Evolutionary conservation across 805 yeast genomes (phyloP).

Genomic region (Saturnispora kantuleensis): DNA sequence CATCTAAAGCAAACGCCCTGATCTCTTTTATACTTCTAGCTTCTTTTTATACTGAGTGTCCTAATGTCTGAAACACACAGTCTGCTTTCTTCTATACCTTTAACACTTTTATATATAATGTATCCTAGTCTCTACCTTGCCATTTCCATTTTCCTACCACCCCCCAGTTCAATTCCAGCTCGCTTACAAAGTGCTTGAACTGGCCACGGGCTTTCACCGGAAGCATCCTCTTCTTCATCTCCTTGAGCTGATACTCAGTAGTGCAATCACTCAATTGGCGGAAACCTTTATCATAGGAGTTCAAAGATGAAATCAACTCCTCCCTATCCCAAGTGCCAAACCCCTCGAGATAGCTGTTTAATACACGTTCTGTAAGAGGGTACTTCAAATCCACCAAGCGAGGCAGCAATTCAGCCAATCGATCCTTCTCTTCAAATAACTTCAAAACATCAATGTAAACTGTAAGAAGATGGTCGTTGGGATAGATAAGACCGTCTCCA

Average conservation of each 20-base stretch:
- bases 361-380: constrained; percentile 15
- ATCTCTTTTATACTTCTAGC: no score
- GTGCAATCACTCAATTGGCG: constrained; percentile 10
- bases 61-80: not conserved
- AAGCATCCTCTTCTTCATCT: constrained; percentile 10
- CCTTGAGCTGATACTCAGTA: constrained; percentile 20
- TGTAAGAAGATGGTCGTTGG: constrained; percentile 40
- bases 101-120: not conserved
- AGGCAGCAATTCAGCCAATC: constrained; percentile 39
- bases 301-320: constrained; percentile 17
- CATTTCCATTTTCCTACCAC: constrained; percentile 25
- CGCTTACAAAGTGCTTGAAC: constrained; percentile 17
- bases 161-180: constrained; percentile 23
- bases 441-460: constrained; percentile 43
- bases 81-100: not conserved
- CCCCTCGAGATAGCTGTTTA: constrained; percentile 15
- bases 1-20: no score
- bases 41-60: no score
- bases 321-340: constrained; percentile 15
- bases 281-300: constrained; percentile 15
- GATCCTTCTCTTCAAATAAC: constrained; percentile 36
- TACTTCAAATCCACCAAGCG: constrained; percentile 43
- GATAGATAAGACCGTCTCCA: constrained; percentile 29
- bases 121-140: constrained; percentile 15
- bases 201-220: constrained; percentile 12